Conservation (phyloP, 805 yeast species). For the Candida qinlingensis region DNA sequence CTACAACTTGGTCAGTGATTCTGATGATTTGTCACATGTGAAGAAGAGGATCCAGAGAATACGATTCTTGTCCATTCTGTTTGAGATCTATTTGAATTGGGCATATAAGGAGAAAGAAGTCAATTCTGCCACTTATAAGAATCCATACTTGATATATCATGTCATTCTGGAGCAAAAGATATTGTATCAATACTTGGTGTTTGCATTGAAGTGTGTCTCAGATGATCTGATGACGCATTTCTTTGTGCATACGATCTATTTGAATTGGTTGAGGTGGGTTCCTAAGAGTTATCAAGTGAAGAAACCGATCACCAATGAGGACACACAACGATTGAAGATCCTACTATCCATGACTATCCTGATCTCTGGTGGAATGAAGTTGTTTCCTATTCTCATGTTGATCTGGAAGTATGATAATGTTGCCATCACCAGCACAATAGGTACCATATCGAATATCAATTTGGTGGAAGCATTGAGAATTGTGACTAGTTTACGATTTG, state of each 20-base stretch:
- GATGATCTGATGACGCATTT: conserved; percentile 39
- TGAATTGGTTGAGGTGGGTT: conserved; percentile 26
- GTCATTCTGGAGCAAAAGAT: conserved; percentile 31
- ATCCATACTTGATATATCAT: conserved; percentile 25
- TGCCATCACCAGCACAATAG: conserved; percentile 54
- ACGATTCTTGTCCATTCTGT: conserved; percentile 59
- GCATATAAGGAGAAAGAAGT: conserved; percentile 72
- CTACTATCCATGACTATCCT: conserved; percentile 62
- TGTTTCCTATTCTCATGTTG: conserved; percentile 87
- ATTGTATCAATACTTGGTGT: conserved; percentile 49
- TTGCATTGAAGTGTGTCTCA: conserved; percentile 45
- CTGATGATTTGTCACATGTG: neutral
- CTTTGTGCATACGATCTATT: conserved; percentile 29
- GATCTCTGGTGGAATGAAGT: conserved; percentile 71
- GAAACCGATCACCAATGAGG: conserved; percentile 8
- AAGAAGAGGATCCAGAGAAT: conserved; percentile 34
- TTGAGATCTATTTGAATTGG: conserved; percentile 91
- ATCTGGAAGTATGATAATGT: conserved; percentile 96
- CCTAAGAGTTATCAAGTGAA: conserved; percentile 10
- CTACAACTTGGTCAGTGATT: conserved; percentile 45
- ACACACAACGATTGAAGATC: conserved; percentile 27
- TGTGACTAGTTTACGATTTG: conserved; percentile 28
- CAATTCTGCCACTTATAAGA: conserved; percentile 16
- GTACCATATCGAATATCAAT: conserved; percentile 53
- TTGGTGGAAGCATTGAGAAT: conserved; percentile 59